These are phyloP conservation scores for Chamaecrista fasciculata DNA, from an alignment of 306 rosid genomes.

Conservation along the genomic window DNA sequence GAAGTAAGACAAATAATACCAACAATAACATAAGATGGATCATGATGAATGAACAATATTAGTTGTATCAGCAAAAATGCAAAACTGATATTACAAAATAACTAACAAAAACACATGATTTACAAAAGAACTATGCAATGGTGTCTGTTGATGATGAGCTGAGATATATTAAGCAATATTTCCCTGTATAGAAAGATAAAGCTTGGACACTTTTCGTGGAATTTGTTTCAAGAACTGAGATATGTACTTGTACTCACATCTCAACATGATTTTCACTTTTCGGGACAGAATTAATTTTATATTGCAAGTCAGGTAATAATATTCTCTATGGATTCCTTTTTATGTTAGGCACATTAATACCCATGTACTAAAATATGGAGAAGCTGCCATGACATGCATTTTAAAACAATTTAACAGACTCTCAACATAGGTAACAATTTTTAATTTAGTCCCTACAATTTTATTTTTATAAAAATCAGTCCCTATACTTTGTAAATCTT, in stretches of 20 bases:
- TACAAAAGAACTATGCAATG: conserved; percentile 5
- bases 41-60: background rate
- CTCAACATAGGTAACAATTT: no score
- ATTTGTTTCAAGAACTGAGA: background rate
- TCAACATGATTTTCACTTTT: background rate
- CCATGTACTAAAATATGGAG: no score
- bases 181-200: background rate
- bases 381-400: no score
- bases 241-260: background rate
- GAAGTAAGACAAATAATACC: background rate
- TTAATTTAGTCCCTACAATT: no score
- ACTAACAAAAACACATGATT: background rate
- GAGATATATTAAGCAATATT: conserved; percentile 2
- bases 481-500: no score
- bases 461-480: no score
- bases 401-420: no score
- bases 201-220: background rate
- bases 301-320: background rate
- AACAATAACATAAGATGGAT: background rate
- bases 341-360: background rate
- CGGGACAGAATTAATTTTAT: background rate
- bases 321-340: no score
- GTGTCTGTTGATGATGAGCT: background rate
- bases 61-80: conserved; percentile 7
- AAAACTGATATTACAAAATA: conserved; percentile 18